Evolutionary conservation across 2,329 filamentous ascomycete genomes (phyloP).

Genomic region (Arthroderma sp.): DNA sequence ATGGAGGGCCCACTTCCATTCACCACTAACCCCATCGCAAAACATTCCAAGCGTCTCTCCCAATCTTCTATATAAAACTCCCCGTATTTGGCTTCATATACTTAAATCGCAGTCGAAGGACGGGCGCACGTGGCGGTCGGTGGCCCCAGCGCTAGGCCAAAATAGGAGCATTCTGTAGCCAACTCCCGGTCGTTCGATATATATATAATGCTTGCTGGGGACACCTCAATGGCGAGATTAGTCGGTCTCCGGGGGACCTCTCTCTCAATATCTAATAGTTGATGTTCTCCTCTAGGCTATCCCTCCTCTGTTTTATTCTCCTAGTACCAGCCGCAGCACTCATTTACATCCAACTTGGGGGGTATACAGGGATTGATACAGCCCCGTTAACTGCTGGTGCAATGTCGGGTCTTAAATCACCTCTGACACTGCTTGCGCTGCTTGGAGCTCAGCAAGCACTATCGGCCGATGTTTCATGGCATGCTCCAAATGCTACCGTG

Average conservation of each 20-base stretch:
- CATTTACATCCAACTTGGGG: neutral
- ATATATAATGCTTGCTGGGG: no score
- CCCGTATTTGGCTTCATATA: no score
- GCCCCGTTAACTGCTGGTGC: neutral
- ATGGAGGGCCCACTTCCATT: no score
- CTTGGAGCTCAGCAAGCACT: constrained; percentile 6
- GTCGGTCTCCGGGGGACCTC: no score
- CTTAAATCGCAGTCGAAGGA: neutral
- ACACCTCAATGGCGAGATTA: no score
- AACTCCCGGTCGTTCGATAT: neutral
- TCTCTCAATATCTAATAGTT: neutral
- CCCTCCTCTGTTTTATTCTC: neutral
- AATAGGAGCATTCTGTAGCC: neutral
- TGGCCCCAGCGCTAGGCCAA: neutral
- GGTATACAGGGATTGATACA: neutral
- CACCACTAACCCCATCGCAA: no score
- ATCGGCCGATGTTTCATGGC: constrained; percentile 41
- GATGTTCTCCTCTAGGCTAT: neutral
- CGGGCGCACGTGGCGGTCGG: neutral
- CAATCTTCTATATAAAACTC: no score
- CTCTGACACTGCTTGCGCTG: constrained; percentile 5
- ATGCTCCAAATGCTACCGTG: constrained; percentile 42
- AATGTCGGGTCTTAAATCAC: neutral
- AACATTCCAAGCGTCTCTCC: no score
- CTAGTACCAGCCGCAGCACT: neutral